phyloP scores from a whole-genome alignment of 257 asterid genomes.

The Coffea eugenioides region DNA sequence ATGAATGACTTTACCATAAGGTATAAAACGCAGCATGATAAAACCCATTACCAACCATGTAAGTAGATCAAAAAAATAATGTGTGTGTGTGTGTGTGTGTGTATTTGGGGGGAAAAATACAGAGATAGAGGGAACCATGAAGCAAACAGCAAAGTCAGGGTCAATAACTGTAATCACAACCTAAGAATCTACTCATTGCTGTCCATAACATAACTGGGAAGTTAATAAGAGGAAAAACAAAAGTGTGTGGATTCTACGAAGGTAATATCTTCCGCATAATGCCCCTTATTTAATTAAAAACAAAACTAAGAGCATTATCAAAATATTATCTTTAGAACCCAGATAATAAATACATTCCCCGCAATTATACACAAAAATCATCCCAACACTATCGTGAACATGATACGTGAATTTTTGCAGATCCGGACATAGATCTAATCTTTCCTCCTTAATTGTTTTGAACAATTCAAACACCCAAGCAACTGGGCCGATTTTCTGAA shows the following conservation, averaged over 20 bases:
- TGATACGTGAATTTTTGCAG: neutral
- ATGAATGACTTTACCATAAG: neutral
- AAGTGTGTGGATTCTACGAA: neutral
- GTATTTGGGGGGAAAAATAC: neutral
- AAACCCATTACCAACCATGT: neutral
- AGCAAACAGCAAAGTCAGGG: neutral
- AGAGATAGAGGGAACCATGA: neutral
- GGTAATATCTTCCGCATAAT: neutral
- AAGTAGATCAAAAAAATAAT: neutral
- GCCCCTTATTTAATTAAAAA: neutral
- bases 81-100: no score
- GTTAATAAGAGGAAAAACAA: no score
- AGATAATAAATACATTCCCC: no score
- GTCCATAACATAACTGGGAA: no score
- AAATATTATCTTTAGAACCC: neutral
- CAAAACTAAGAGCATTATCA: neutral
- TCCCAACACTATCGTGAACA: neutral
- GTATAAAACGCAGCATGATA: neutral
- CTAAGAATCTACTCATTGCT: neutral
- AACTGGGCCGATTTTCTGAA: no score
- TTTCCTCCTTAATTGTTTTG: neutral
- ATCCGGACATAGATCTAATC: slow-evolving; percentile 4
- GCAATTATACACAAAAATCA: neutral
- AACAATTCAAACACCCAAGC: neutral
- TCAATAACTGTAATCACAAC: neutral